Conservation (phyloP, 495 filamentous ascomycete species). For the Tuber magnatum region DNA sequence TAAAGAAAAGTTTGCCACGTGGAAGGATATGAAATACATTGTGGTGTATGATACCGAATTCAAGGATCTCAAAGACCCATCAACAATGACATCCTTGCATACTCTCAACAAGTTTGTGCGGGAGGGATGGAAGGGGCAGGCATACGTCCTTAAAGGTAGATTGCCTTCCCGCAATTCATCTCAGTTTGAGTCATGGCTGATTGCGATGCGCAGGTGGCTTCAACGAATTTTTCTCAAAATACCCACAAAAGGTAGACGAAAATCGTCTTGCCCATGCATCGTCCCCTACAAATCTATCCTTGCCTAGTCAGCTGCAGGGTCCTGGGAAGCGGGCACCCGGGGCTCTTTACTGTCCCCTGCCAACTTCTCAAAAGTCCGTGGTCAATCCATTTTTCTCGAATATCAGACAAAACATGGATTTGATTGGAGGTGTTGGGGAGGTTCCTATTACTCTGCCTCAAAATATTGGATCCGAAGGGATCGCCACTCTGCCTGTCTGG, state of each 20-base stretch:
- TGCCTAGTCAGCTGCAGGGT: slow-evolving; percentile 49
- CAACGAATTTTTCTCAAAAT: slow-evolving; percentile 47
- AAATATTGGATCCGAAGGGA: slow-evolving; percentile 46
- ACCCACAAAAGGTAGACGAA: slow-evolving; percentile 48
- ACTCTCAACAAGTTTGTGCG: slow-evolving; percentile 84
- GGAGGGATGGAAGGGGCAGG: slow-evolving; percentile 71
- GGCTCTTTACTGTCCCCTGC: slow-evolving; percentile 58
- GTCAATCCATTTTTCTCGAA: slow-evolving; percentile 91
- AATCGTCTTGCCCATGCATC: slow-evolving; percentile 44
- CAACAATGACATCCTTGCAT: slow-evolving; percentile 60
- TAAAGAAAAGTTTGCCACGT: slow-evolving; percentile 65
- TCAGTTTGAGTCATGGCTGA: slow-evolving; percentile 13
- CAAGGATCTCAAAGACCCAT: slow-evolving; percentile 66
- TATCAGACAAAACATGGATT: slow-evolving; percentile 93
- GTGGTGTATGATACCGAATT: slow-evolving; percentile 82
- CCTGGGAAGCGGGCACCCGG: slow-evolving; percentile 77
- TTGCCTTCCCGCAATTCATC: slow-evolving; percentile 30
- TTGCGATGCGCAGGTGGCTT: slow-evolving; percentile 46
- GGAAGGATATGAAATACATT: slow-evolving; percentile 66
- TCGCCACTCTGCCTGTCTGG: slow-evolving; percentile 62
- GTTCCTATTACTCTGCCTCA: slow-evolving; percentile 67
- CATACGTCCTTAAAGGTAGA: slow-evolving; percentile 59
- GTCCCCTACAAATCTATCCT: slow-evolving; percentile 47
- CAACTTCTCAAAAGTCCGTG: slow-evolving; percentile 54
- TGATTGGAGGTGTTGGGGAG: slow-evolving; percentile 88